Evolutionary conservation across 1,284 basidiomycete genomes (phyloP).

Genomic region (Cryptococcus sp.): DNA sequence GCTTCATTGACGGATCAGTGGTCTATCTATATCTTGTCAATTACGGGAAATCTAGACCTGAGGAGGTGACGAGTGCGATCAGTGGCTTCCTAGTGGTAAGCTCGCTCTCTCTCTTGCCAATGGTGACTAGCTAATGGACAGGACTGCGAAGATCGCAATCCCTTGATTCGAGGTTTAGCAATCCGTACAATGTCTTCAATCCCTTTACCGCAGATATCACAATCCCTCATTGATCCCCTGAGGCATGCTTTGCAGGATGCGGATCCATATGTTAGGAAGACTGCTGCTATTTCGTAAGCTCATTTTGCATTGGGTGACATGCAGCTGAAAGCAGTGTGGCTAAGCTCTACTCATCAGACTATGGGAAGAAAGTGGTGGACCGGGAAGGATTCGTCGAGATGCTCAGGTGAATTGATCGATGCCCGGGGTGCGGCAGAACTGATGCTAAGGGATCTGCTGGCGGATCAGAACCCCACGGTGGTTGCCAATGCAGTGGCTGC

Average conservation of each 20-base stretch:
- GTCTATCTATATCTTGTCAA: constrained; percentile 98
- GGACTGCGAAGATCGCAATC: constrained; percentile 93
- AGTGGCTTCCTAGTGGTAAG: constrained; percentile 82
- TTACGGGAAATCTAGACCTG: constrained; percentile 94
- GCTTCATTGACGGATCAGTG: constrained; percentile 53
- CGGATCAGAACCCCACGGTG: constrained; percentile 91
- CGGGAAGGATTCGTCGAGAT: constrained; percentile 90
- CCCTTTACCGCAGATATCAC: constrained; percentile 94
- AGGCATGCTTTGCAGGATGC: constrained; percentile 86
- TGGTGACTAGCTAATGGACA: constrained; percentile 34
- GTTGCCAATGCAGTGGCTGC: constrained; percentile 98
- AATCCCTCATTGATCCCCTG: constrained; percentile 92
- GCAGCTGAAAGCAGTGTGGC: constrained; percentile 57
- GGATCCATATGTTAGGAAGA: constrained; percentile 96
- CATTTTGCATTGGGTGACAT: not conserved
- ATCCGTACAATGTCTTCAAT: constrained; percentile 98
- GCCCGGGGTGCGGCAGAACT: too few species aligned
- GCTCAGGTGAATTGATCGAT: constrained; percentile 58
- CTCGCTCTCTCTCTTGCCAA: not conserved
- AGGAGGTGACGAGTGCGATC: constrained; percentile 90
- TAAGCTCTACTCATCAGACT: constrained; percentile 93
- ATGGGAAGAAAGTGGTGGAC: constrained; percentile 69
- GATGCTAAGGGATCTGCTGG: constrained; percentile 57
- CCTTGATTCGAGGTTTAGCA: constrained; percentile 88
- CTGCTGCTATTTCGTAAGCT: constrained; percentile 70